Percentiles rank a stretch among this genome's conserved stretches.
phyloP scores from a whole-genome alignment of 2,329 filamentous ascomycete species.

The Cladorrhinum sp. region DNA sequence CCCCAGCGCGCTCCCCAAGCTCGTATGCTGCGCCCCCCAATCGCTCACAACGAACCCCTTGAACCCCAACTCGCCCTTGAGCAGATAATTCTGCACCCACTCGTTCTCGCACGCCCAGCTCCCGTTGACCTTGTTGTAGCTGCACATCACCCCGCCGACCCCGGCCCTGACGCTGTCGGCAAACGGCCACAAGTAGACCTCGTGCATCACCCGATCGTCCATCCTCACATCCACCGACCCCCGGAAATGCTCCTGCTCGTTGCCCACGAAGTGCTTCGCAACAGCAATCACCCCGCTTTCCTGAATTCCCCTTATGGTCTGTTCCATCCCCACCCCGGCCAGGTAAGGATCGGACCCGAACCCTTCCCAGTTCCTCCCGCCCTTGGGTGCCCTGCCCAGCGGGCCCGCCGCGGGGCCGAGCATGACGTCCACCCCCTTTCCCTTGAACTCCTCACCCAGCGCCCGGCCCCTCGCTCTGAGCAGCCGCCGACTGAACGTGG shows the following conservation, averaged over 20 bases:
- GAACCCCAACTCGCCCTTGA: conserved; percentile 73
- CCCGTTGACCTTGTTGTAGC: conserved; percentile 62
- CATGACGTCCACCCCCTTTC: conserved; percentile 70
- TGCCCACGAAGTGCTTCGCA: conserved; percentile 57
- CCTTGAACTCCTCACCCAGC: conserved; percentile 69
- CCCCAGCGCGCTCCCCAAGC: conserved; percentile 58
- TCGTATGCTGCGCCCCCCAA: conserved; percentile 62
- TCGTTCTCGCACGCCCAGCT: conserved; percentile 62
- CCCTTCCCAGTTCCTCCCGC: conserved; percentile 61
- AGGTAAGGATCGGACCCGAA: conserved; percentile 64
- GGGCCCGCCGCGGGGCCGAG: conserved; percentile 61
- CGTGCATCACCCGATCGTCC: conserved; percentile 57
- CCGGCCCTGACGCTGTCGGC: conserved; percentile 55
- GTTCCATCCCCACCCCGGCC: conserved; percentile 60
- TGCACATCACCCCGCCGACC: conserved; percentile 45
- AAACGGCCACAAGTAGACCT: conserved; percentile 62
- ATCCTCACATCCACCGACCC: conserved; percentile 51
- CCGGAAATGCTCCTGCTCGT: conserved; percentile 74
- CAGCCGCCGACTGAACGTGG: conserved; percentile 67
- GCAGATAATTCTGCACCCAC: conserved; percentile 63
- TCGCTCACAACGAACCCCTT: conserved; percentile 61
- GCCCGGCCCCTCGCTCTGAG: conserved; percentile 64
- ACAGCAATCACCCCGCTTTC: conserved; percentile 43
- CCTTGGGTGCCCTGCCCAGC: conserved; percentile 61
- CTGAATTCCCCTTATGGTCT: conserved; percentile 67